Evolutionary conservation across 2,329 filamentous ascomycete genomes (phyloP), one percentile per base, ranked within the genome.

Genomic region (Seiridium cupressi): DNA sequence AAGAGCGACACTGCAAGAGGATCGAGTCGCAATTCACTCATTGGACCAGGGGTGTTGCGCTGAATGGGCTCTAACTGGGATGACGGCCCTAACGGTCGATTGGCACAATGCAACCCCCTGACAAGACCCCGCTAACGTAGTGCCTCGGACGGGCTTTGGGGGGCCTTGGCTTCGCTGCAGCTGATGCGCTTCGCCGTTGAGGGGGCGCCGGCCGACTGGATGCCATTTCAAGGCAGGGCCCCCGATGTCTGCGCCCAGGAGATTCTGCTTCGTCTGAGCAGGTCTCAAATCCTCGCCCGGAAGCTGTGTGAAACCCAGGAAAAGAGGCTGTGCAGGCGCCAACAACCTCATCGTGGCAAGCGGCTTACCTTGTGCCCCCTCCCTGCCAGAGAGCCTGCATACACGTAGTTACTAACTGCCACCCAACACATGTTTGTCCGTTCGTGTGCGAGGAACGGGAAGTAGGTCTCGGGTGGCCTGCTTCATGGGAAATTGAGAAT

Each of bases 21-120:
- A 36, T 10, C 47, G 34, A 59, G 57, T 59, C 57, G 57, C 57
- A 59, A 59, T 59, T 59, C 53, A 47, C 57, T 47, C 44, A 44
- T n/a, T 31, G 54, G 38, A 42, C 38, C 38, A 42, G 38, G 31
- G 47, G 47, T 49, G 9, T 36, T 8, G 11, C 9, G 49, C 8
- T n/a, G 49, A 13, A 11, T 38, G 49, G 49, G 38, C 35, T 38
- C 46, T 31, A 35, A 32, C n/a, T 35, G 31, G 26, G n/a, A 34
- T n/a, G 36, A 44, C 53, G 32, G 35, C 53, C 53, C 38, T 54
- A 55, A 42, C n/a, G 8, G 42, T 10, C 18, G 36, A 57, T 40
- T 36, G 35, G 54, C 42, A 57, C 54, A 58, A 58, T 58, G 55
- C 44, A 49, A 51, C 8, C 55, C 55, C 55, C 55, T 58, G 55